Percentiles rank a stretch among this genome's conserved stretches.
phyloP scores from a whole-genome alignment of 768 basidiomycete genomes.

The Russula ochroleuca region DNA sequence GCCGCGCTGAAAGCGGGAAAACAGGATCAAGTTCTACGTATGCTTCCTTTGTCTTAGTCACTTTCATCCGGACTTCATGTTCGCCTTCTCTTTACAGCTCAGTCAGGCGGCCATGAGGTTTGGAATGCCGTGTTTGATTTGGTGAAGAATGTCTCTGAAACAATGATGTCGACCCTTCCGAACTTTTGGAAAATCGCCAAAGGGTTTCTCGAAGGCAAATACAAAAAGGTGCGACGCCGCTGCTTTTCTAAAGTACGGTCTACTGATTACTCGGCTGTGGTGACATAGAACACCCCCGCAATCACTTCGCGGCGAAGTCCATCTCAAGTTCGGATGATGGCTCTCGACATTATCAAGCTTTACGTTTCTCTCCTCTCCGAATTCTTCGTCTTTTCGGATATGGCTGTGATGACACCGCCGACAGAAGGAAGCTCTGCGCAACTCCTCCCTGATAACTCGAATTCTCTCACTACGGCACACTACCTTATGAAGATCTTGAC shows the following conservation, averaged over 20 bases:
- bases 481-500: slow-evolving; percentile 75
- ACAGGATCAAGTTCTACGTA: slow-evolving; percentile 58
- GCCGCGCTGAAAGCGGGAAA: slow-evolving; percentile 59
- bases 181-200: slow-evolving; percentile 93
- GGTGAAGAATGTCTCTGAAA: slow-evolving; percentile 85
- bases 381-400: slow-evolving; percentile 80
- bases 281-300: slow-evolving; percentile 32
- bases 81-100: slow-evolving; percentile 42
- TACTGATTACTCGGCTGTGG: not conserved
- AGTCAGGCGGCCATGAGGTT: slow-evolving; percentile 64
- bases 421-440: slow-evolving; percentile 40
- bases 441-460: slow-evolving; percentile 68
- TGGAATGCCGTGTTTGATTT: slow-evolving; percentile 79
- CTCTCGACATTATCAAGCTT: slow-evolving; percentile 77
- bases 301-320: slow-evolving; percentile 67
- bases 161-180: slow-evolving; percentile 76
- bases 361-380: slow-evolving; percentile 83
- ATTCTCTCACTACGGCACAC: slow-evolving; percentile 76
- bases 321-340: slow-evolving; percentile 81
- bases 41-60: slow-evolving; percentile 21
- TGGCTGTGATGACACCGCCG: slow-evolving; percentile 58
- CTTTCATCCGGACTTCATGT: not conserved
- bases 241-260: slow-evolving; percentile 3
- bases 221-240: slow-evolving; percentile 59
- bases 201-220: slow-evolving; percentile 90